These are phyloP conservation scores for Euryodendron excelsum DNA, from an alignment of 148 eudicot species.

Conservation along the genomic window DNA sequence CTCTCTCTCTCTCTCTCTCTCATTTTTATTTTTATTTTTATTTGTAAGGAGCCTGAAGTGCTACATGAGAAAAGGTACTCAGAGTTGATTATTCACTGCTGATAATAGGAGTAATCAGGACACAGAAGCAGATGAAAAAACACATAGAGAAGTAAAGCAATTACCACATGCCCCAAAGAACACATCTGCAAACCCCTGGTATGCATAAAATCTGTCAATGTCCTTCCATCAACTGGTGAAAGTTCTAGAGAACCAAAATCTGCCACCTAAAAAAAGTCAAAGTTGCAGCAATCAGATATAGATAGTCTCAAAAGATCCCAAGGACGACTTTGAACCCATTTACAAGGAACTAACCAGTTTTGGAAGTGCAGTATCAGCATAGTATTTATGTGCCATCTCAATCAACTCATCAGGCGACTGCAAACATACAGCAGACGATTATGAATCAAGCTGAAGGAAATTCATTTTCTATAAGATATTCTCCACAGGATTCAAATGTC, in stretches of 20 bases:
- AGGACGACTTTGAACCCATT: too few species aligned
- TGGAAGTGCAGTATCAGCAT: slow-evolving; percentile 85
- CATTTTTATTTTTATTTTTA: neutral
- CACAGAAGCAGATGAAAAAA: slow-evolving; percentile 1
- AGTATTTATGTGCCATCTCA: slow-evolving; percentile 83
- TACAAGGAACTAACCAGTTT: slow-evolving; percentile 64
- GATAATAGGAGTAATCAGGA: neutral
- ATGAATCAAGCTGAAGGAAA: slow-evolving; percentile 3
- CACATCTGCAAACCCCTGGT: slow-evolving; percentile 89
- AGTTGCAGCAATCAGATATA: slow-evolving; percentile 11
- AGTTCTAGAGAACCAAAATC: slow-evolving; percentile 97
- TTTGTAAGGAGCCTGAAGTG: neutral
- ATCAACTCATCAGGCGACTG: slow-evolving; percentile 90
- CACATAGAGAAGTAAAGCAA: neutral
- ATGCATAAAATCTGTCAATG: slow-evolving; percentile 94
- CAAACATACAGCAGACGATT: slow-evolving; percentile 14
- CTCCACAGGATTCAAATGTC: neutral
- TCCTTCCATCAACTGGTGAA: slow-evolving; percentile 97
- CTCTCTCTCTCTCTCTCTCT: too few species aligned
- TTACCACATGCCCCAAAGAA: slow-evolving; percentile 89
- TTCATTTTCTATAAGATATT: neutral
- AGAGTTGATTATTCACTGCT: neutral
- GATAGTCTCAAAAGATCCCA: neutral
- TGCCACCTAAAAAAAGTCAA: slow-evolving; percentile 58
- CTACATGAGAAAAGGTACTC: neutral